These are phyloP conservation scores for Cladosporium sp. DNA, from an alignment of 2,329 filamentous ascomycete species.

Conservation along the genomic window DNA sequence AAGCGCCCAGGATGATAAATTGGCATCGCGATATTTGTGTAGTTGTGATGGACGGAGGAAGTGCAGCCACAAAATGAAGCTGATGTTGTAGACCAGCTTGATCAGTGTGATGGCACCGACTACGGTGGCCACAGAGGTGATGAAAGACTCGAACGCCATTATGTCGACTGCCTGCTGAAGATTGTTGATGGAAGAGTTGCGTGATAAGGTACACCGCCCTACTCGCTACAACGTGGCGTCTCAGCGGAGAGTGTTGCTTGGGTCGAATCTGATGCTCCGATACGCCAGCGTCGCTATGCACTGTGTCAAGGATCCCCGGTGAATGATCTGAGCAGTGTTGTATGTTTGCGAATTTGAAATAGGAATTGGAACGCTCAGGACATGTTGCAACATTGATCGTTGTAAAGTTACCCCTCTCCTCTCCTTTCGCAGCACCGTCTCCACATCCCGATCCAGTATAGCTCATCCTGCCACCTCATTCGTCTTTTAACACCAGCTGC, in stretches of 20 bases:
- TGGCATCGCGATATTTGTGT: conserved; percentile 21
- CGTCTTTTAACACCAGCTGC: background rate
- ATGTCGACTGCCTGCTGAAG: background rate
- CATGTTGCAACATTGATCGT: background rate
- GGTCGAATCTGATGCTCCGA: background rate
- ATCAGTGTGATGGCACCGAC: background rate
- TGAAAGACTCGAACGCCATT: background rate
- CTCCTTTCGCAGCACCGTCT: background rate
- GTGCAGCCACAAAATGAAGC: conserved; percentile 23
- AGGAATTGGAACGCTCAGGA: background rate
- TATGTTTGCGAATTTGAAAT: background rate
- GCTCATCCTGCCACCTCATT: background rate
- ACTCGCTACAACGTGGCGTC: background rate
- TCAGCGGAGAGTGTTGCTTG: background rate
- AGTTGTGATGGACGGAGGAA: conserved; percentile 25
- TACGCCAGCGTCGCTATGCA: background rate
- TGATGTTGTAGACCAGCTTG: background rate
- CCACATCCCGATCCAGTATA: background rate
- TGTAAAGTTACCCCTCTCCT: background rate
- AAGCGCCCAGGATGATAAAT: conserved; percentile 45
- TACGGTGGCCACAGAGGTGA: background rate
- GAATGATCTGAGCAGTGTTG: background rate
- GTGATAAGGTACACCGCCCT: background rate
- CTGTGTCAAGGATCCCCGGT: background rate
- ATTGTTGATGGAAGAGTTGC: background rate